These are phyloP conservation scores for Agroathelia rolfsii DNA, from an alignment of 1,284 basidiomycete genomes.

Conservation along the genomic window DNA sequence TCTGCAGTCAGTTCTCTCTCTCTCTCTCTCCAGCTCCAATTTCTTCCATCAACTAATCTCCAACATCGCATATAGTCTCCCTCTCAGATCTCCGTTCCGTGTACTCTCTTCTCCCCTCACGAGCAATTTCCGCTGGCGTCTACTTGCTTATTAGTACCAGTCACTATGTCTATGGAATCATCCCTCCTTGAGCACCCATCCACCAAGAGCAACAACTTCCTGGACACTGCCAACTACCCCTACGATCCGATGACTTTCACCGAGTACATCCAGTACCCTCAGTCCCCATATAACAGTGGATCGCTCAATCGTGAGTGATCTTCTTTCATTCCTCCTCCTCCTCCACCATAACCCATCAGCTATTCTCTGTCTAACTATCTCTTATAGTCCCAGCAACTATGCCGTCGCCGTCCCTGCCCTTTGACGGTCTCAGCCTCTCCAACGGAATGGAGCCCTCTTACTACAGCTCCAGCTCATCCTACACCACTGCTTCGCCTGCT, in stretches of 20 bases:
- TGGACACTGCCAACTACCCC: conserved; percentile 46
- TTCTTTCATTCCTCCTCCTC: background rate
- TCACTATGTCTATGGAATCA: conserved; percentile 32
- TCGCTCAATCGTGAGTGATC: conserved; percentile 33
- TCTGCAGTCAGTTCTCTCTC: too few species aligned
- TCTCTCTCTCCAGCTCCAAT: too few species aligned
- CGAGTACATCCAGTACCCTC: conserved; percentile 40
- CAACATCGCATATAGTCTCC: conserved; percentile 22
- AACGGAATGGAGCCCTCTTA: conserved; percentile 54
- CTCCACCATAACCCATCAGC: too few species aligned
- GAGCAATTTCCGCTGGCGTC: conserved; percentile 12
- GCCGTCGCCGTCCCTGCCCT: conserved; percentile 41
- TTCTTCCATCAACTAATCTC: conserved; percentile 9
- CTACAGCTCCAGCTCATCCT: conserved; percentile 43
- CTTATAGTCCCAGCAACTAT: conserved; percentile 27
- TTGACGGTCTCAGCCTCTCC: conserved; percentile 49
- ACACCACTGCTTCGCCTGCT: conserved; percentile 43
- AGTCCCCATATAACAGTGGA: conserved; percentile 33
- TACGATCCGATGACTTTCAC: conserved; percentile 49
- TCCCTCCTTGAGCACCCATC: conserved; percentile 39
- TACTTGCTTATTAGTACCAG: conserved; percentile 16
- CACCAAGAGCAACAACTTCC: conserved; percentile 36
- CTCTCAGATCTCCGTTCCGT: conserved; percentile 25
- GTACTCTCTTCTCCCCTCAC: conserved; percentile 16
- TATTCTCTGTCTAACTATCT: conserved; percentile 12